A percentile compares a stretch with the other conserved stretches of the same genome.
These are phyloP conservation scores for Pichia pseudocactophila DNA, from an alignment of 805 yeast genomes.

Conservation along the genomic window DNA sequence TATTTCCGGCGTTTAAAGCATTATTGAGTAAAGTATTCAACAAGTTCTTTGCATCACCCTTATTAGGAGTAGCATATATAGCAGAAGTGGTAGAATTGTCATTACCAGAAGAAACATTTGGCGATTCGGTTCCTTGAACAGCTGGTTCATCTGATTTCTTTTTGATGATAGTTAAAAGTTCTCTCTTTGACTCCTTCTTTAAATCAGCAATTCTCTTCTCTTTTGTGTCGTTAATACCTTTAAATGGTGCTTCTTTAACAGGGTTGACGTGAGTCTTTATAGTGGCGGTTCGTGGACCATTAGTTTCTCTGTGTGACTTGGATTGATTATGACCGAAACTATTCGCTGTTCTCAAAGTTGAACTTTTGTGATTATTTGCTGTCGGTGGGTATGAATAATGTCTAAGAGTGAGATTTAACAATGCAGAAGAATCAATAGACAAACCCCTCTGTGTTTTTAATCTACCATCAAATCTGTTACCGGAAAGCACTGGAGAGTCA, in stretches of 20 bases:
- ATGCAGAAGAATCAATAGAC: conserved; percentile 69
- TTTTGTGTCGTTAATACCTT: conserved; percentile 1
- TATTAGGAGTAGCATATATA: conserved; percentile 3
- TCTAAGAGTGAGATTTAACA: conserved; percentile 65
- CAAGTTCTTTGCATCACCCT: conserved; percentile 20
- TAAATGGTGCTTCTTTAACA: too few relatives aligned
- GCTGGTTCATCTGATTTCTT: conserved; percentile 16
- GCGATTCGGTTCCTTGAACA: background rate
- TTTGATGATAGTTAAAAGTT: conserved; percentile 37
- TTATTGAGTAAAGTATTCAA: conserved; percentile 16
- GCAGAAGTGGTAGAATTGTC: background rate
- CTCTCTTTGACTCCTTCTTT: conserved; percentile 18
- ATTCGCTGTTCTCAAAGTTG: conserved; percentile 10
- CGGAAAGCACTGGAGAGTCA: conserved; percentile 76
- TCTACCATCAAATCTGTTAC: conserved; percentile 73
- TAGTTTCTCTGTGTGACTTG: conserved; percentile 1
- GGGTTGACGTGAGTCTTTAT: too few relatives aligned
- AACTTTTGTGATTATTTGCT: conserved; percentile 30
- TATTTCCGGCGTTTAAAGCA: background rate
- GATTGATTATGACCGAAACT: conserved; percentile 15
- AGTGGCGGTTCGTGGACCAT: too few relatives aligned
- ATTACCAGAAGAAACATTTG: background rate
- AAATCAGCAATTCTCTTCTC: background rate
- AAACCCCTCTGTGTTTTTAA: conserved; percentile 73
- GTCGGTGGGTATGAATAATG: conserved; percentile 73